phyloP scores from a whole-genome alignment of 2,329 filamentous ascomycete genomes.

The Beauveria bassiana region DNA sequence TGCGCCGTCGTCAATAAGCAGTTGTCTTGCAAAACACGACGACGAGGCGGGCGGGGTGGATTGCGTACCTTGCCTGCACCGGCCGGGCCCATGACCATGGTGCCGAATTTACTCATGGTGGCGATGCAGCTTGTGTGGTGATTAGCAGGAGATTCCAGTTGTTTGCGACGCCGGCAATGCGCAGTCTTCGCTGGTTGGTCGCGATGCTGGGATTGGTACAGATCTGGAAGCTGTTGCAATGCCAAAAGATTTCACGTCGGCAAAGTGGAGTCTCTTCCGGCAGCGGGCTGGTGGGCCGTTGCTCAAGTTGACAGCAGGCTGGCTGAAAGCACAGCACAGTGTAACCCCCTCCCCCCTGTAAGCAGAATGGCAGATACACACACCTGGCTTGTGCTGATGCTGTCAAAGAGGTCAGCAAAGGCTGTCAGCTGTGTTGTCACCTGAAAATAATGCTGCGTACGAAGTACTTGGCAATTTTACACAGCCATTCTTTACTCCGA shows the following conservation, averaged over 20 bases:
- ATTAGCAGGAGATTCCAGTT: background rate
- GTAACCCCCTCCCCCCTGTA: background rate
- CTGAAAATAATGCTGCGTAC: background rate
- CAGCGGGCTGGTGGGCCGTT: background rate
- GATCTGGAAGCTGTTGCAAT: background rate
- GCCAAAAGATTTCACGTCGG: conserved; percentile 5
- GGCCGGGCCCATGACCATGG: conserved; percentile 92
- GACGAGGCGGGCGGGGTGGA: background rate
- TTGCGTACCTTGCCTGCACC: conserved; percentile 77
- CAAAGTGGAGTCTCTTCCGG: background rate
- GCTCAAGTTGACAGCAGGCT: background rate
- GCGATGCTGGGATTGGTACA: background rate
- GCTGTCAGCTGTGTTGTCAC: background rate
- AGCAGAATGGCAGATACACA: background rate
- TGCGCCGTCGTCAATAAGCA: background rate
- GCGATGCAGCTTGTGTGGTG: background rate
- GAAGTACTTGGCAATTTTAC: background rate
- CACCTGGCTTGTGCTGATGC: background rate
- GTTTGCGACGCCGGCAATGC: background rate
- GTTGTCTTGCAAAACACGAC: background rate
- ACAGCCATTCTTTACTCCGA: background rate
- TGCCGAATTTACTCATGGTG: conserved; percentile 86
- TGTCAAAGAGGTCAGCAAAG: background rate
- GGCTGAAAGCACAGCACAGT: background rate
- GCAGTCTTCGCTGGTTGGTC: background rate